Evolutionary conservation across 2,329 filamentous ascomycete species (phyloP).

Genomic region (Aspergillus ochraceus): DNA sequence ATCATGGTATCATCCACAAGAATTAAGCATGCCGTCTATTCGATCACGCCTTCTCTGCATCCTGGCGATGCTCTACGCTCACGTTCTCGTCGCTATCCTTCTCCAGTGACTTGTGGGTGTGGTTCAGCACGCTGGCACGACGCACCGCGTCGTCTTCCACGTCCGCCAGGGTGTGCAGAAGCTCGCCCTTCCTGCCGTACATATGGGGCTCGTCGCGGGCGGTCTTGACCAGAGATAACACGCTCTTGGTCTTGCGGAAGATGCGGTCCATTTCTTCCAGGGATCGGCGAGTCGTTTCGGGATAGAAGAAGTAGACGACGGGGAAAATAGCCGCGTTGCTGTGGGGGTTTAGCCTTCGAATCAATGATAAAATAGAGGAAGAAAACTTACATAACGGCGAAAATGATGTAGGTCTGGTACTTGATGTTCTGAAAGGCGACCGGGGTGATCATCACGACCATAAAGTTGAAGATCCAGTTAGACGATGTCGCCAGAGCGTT

Average conservation of each 20-base stretch:
- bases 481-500: conserved; percentile 61
- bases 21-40: background rate
- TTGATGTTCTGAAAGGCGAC: conserved; percentile 57
- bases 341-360: conserved; percentile 12
- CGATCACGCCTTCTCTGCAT: background rate
- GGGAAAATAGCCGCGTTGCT: conserved; percentile 58
- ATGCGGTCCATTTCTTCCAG: conserved; percentile 71
- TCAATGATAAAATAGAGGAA: background rate
- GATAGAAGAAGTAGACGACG: conserved; percentile 61
- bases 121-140: conserved; percentile 29
- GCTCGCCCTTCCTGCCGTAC: conserved; percentile 59
- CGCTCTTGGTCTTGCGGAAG: conserved; percentile 56
- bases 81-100: conserved; percentile 17
- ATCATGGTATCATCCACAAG: background rate
- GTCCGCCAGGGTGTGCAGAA: conserved; percentile 54
- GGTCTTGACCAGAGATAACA: conserved; percentile 52
- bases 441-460: conserved; percentile 67
- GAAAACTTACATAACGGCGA: conserved; percentile 51
- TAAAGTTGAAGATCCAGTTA: conserved; percentile 63
- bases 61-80: conserved; percentile 6
- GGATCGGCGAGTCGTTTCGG: conserved; percentile 59
- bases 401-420: conserved; percentile 59
- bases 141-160: conserved; percentile 43
- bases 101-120: conserved; percentile 16
- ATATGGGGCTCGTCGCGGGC: conserved; percentile 55